phyloP scores from a whole-genome alignment of 176 grass and related monocot species.

The Urochloa ruziziensis region DNA sequence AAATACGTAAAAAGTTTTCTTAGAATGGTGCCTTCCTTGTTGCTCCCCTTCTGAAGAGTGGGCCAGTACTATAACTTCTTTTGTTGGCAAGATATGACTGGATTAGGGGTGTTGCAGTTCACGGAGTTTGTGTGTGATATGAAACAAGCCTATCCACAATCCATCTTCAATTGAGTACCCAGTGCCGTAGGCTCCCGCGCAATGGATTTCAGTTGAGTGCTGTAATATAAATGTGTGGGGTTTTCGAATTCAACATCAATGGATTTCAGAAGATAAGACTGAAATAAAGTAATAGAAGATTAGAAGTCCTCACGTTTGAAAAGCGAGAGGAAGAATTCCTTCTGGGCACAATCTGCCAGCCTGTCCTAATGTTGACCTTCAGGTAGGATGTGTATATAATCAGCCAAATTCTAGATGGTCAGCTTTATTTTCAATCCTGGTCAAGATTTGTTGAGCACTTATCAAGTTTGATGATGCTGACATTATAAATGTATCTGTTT shows the following conservation, averaged over 20 bases:
- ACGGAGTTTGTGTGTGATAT: too few relatives aligned
- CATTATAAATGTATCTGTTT: not conserved
- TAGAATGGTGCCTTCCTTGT: not conserved
- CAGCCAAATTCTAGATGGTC: slow-evolving; percentile 8
- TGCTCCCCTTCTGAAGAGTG: not conserved
- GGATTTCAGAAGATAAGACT: not conserved
- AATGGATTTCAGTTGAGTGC: not conserved
- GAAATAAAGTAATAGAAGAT: not conserved
- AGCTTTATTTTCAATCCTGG: not conserved
- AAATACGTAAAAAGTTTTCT: not conserved
- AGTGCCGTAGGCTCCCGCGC: too few relatives aligned
- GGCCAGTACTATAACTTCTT: not conserved
- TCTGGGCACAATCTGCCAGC: not conserved
- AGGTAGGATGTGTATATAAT: not conserved
- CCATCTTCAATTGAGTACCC: not conserved
- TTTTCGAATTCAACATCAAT: not conserved
- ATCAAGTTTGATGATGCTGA: not conserved
- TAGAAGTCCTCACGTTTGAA: not conserved
- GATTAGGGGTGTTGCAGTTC: too few relatives aligned
- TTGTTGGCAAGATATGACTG: not conserved
- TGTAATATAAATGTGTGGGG: not conserved
- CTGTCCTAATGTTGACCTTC: not conserved
- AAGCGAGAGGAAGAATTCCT: not conserved
- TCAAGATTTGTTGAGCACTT: not conserved
- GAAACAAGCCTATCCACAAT: not conserved